A percentile compares a stretch with the other conserved stretches of the same genome.
phyloP scores from a whole-genome alignment of 345 rosid species.

The Populus nigra region DNA sequence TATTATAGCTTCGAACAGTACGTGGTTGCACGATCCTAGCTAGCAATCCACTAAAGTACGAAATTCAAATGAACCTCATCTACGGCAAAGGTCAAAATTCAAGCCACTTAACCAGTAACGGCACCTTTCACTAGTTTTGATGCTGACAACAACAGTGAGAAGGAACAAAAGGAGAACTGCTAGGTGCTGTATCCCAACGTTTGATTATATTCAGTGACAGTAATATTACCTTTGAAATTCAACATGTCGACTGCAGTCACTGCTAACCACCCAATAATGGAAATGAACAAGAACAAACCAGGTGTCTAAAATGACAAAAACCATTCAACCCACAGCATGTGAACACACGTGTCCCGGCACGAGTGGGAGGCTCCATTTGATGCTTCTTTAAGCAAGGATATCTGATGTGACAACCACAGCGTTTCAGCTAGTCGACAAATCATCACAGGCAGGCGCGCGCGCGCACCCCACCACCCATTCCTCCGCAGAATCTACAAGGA shows the following conservation, averaged over 20 bases:
- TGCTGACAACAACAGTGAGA: background rate
- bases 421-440: background rate
- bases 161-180: background rate
- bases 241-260: background rate
- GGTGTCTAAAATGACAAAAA: slow-evolving; percentile 1
- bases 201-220: background rate
- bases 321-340: background rate
- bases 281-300: background rate
- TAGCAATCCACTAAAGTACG: background rate
- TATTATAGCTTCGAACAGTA: background rate
- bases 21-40: background rate
- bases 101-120: background rate
- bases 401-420: background rate
- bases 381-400: background rate
- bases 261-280: background rate
- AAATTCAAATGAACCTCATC: background rate
- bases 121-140: background rate
- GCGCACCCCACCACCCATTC: background rate
- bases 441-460: background rate
- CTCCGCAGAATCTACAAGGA: slow-evolving; percentile 1
- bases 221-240: background rate
- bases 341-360: background rate
- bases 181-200: background rate
- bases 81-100: background rate
- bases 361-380: background rate